Evolutionary conservation across 1,284 basidiomycete species (phyloP).

Genomic region (Boletus smithii): DNA sequence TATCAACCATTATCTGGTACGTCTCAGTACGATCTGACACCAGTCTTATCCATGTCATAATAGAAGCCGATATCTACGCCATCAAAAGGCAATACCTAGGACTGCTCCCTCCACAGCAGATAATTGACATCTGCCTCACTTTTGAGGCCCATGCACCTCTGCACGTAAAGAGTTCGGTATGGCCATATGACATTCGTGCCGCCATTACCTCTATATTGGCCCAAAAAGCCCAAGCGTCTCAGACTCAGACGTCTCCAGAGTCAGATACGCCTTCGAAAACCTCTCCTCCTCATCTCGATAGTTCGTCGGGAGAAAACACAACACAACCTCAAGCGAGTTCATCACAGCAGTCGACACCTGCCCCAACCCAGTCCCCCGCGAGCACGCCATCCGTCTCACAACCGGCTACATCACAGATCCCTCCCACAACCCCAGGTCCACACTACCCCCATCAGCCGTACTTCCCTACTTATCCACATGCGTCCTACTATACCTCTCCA

Average conservation of each 20-base stretch:
- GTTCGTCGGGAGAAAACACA: constrained; percentile 16
- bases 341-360: constrained; percentile 16
- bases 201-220: constrained; percentile 54
- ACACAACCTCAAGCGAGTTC: constrained; percentile 23
- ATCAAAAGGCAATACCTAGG: constrained; percentile 67
- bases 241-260: constrained; percentile 15
- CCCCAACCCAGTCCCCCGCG: constrained; percentile 20
- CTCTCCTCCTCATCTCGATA: constrained; percentile 9
- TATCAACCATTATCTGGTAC: constrained; percentile 34
- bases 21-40: not conserved
- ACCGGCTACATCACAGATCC: constrained; percentile 22
- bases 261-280: constrained; percentile 10
- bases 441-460: constrained; percentile 49
- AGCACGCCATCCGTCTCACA: constrained; percentile 12
- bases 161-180: constrained; percentile 56
- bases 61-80: constrained; percentile 44
- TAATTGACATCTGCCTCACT: constrained; percentile 71
- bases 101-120: constrained; percentile 59
- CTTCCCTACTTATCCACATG: constrained; percentile 53
- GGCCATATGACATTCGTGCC: constrained; percentile 64
- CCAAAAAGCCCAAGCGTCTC: constrained; percentile 24
- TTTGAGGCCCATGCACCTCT: constrained; percentile 66
- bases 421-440: constrained; percentile 37
- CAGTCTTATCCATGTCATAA: constrained; percentile 8
- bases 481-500: constrained; percentile 50